Evolutionary conservation across 2,329 filamentous ascomycete genomes (phyloP), one percentile per base, ranked within the genome.

Genomic region (Cladosporium cucumerinum): DNA sequence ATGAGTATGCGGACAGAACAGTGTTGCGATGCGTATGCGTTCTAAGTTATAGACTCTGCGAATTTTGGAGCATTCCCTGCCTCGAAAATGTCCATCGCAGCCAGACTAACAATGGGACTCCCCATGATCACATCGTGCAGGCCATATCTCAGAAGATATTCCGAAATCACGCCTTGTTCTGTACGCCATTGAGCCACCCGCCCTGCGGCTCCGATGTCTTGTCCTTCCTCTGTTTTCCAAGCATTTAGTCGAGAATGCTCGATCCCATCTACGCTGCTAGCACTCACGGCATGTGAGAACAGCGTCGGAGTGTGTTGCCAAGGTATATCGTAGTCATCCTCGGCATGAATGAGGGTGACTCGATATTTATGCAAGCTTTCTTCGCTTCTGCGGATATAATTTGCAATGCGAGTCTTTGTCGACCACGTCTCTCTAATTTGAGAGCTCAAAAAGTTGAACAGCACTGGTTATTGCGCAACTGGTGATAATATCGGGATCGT

Each of bases 121-220:
- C 81, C 81, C 85, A 87, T 87, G 57, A 86, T 81, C 36, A 80
- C 78, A 73, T 87, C 85, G 63, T 87, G 85, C 18, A 86, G 71
- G 0, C 85, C 85, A 68, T 82, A 81, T 72, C 84, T 84, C 5
- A 85, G 65, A 7, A 87, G 83, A 59, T 86, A 79, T 69, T 86
- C 80, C 61, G 82, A 75, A n/a, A 87, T 77, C 0, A 82, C 63
- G 1, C 85, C 85, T 34, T 78, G 77, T 11, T 73, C 66, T 0
- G 81, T 82, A 54, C 68, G 72, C 77, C 81, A 81, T 60, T 84
- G 80, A 57, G 84, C 77, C 11, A 80, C 74, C 68, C 81, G 84
- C 0, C 85, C 85, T 2, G 80, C 84, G 52, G 79, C 76, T 1
- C 82, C 84, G 6, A 83, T 71, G 28, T 79, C 74, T 3, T 69